These are phyloP conservation scores for Trametes punicea DNA, from an alignment of 768 basidiomycete species.

Conservation along the genomic window DNA sequence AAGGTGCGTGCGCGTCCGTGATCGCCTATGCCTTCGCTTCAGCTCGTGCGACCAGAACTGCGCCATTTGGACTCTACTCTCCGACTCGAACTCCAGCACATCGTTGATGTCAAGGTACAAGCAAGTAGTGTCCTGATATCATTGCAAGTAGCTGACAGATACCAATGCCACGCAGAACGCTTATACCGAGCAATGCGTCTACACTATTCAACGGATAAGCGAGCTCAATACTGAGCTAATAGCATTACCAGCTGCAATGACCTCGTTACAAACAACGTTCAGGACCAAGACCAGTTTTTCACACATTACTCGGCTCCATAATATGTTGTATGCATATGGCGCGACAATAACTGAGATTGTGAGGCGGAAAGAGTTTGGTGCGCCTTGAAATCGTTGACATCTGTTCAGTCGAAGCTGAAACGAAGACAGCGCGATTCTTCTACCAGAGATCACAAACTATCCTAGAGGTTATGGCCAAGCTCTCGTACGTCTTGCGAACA, in stretches of 20 bases:
- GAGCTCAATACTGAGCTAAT: conserved; percentile 79
- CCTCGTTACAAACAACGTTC: conserved; percentile 66
- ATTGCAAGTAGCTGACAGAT: neutral
- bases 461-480: conserved; percentile 81
- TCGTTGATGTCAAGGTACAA: conserved; percentile 44
- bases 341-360: conserved; percentile 90
- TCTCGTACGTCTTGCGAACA: conserved; percentile 56
- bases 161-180: conserved; percentile 48
- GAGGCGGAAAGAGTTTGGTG: conserved; percentile 85
- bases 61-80: conserved; percentile 59
- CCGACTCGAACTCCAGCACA: conserved; percentile 56
- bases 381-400: conserved; percentile 25
- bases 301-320: conserved; percentile 87
- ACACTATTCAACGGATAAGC: conserved; percentile 71
- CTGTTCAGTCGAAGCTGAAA: conserved; percentile 1
- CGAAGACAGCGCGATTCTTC: conserved; percentile 65
- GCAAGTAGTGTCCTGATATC: neutral
- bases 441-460: conserved; percentile 77
- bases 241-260: conserved; percentile 62
- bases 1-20: conserved; percentile 12
- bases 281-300: conserved; percentile 77
- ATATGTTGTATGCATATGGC: conserved; percentile 89
- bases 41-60: conserved; percentile 40
- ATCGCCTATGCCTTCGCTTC: too few species aligned
- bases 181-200: conserved; percentile 65